Evolutionary conservation across 768 basidiomycete genomes (phyloP).

Genomic region (Mycena vulgaris): DNA sequence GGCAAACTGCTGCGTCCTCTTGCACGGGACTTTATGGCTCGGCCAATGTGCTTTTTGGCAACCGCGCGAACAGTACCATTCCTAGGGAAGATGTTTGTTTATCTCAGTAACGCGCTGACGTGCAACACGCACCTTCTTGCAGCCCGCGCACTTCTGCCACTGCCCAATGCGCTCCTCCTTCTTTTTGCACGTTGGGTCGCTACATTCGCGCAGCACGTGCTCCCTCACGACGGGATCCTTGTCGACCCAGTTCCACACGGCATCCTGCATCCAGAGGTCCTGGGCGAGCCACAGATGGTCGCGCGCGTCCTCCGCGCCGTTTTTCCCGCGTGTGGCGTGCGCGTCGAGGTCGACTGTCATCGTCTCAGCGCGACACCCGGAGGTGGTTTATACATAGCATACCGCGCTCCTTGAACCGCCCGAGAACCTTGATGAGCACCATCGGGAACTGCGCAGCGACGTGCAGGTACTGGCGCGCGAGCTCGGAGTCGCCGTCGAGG

Average conservation of each 20-base stretch:
- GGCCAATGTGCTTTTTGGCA: conserved; percentile 26
- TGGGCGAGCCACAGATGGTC: conserved; percentile 64
- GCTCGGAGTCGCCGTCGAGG: conserved; percentile 56
- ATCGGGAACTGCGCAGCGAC: conserved; percentile 54
- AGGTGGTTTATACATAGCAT: conserved; percentile 28
- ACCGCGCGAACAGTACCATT: conserved; percentile 23
- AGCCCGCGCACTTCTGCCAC: conserved; percentile 39
- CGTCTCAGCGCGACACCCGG: neutral
- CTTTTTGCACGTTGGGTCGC: conserved; percentile 46
- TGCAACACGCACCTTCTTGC: conserved; percentile 13
- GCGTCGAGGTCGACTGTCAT: conserved; percentile 48
- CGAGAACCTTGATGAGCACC: conserved; percentile 58
- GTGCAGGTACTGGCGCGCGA: conserved; percentile 57
- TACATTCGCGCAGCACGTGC: conserved; percentile 53
- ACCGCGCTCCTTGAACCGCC: conserved; percentile 54
- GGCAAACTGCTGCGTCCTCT: conserved; percentile 2
- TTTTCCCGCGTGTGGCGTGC: conserved; percentile 43
- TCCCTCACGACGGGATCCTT: conserved; percentile 50
- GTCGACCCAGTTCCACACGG: conserved; percentile 62
- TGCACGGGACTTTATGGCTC: conserved; percentile 5
- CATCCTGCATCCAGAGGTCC: conserved; percentile 59
- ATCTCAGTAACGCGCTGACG: neutral
- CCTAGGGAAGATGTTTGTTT: neutral
- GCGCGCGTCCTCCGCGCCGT: conserved; percentile 61
- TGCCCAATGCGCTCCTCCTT: conserved; percentile 52